Evolutionary conservation across 305 asterid genomes (phyloP), one percentile per base, ranked within the genome.

Genomic region (Fraxinus baroniana): DNA sequence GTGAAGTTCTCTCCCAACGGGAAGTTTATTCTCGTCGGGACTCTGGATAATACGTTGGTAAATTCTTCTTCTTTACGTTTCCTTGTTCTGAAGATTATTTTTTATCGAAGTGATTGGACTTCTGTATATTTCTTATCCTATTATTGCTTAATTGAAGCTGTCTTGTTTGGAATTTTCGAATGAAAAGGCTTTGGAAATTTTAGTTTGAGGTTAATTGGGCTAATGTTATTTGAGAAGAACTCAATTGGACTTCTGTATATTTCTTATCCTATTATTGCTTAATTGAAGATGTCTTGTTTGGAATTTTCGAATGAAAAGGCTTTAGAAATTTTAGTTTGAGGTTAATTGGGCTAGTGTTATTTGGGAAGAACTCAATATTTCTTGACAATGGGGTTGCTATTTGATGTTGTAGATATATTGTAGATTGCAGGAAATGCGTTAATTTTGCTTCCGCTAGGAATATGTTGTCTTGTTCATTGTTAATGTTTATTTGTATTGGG

Each of bases 1-100:
- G 98, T 89, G 77, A 96, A 93, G 90, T 96, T 96, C 82, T 94
- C 98, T 3, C 98, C 98, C 20, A 96, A 96, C 82, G 97, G 98
- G 1, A 96, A 92, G 87, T 96, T 93, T 78, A 86, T 96, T 77
- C 97, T 94, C 15, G 94, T 94, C 55, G 99, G 98, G 12, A 93
- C 97, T 85, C 88, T 96, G 86, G 98, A 96, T 85, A 91, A 91
- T 87, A 88, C 94, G 2, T 81, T 96, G 97, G 99, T 96, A 76
- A 85, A 94, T 88, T 33, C 77, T 85, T 83, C 62, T 66, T 12
- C 37, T 86, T 30, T 72, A 76, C 75, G 75, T 66, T 66, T 4
- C 36, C 36, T 26, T 66, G 20, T 66, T 66, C 30, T 7, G 13
- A 62, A 20, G 71, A 62, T 62, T n/a, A n/a, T 5, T 1, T n/a